Evolutionary conservation across 1,284 basidiomycete genomes (phyloP).

Genomic region (Pascua sp.): DNA sequence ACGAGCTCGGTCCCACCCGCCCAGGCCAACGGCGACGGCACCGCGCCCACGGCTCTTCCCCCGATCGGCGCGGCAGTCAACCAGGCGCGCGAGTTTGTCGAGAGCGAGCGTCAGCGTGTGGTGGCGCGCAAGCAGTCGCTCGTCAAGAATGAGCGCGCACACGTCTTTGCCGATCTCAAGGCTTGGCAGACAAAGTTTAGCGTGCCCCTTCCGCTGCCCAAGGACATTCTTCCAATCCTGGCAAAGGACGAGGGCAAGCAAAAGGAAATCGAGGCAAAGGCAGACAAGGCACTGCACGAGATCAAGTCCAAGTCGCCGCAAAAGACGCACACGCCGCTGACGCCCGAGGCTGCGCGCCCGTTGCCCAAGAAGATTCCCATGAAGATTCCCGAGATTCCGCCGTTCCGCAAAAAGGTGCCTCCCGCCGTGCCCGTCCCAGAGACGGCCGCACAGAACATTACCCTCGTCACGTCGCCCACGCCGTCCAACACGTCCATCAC

Average conservation of each 20-base stretch:
- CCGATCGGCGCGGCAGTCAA: conserved; percentile 35
- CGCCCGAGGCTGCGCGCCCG: conserved; percentile 20
- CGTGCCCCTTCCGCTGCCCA: conserved; percentile 89
- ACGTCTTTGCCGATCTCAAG: conserved; percentile 72
- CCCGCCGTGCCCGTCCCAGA: conserved; percentile 36
- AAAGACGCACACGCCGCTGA: conserved; percentile 36
- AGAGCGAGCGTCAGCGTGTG: conserved; percentile 78
- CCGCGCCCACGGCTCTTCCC: conserved; percentile 2
- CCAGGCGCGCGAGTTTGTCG: conserved; percentile 80
- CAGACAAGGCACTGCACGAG: conserved; percentile 57
- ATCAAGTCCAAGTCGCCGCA: conserved; percentile 34
- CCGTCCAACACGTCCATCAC: conserved; percentile 42
- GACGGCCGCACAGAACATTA: conserved; percentile 36
- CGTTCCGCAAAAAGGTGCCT: conserved; percentile 62
- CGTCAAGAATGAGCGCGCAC: conserved; percentile 69
- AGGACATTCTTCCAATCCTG: conserved; percentile 86
- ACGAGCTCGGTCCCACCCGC: conserved; percentile 15
- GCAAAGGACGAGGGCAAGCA: conserved; percentile 87
- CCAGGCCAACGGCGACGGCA: conserved; percentile 10
- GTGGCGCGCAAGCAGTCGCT: conserved; percentile 86
- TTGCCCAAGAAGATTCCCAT: conserved; percentile 48
- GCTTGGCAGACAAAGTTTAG: conserved; percentile 93
- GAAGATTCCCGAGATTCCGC: conserved; percentile 81
- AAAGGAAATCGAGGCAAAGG: conserved; percentile 72
- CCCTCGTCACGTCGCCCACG: conserved; percentile 50